Conservation (phyloP, 2,329 filamentous ascomycete species). For the Ophiobolus disseminans region DNA sequence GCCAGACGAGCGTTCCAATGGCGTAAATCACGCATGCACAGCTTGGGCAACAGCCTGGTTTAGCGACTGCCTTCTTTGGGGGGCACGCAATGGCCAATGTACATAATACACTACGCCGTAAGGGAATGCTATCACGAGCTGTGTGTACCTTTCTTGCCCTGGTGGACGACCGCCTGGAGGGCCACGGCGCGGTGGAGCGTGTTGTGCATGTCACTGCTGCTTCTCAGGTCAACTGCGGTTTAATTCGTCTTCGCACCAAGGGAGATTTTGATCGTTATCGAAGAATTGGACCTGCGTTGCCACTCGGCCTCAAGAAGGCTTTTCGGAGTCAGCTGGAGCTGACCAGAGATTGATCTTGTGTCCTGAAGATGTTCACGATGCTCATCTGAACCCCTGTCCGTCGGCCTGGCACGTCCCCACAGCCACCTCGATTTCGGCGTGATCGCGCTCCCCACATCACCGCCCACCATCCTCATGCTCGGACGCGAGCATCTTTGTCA, state of each 20-base stretch:
- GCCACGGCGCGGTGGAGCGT: neutral
- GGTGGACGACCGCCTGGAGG: neutral
- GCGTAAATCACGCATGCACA: conserved; percentile 43
- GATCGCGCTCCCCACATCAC: neutral
- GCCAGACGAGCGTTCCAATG: conserved; percentile 29
- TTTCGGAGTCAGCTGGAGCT: too few relatives aligned
- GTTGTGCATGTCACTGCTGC: neutral
- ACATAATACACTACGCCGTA: conserved; percentile 2
- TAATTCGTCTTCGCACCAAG: too few relatives aligned
- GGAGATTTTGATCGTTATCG: too few relatives aligned
- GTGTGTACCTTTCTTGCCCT: neutral
- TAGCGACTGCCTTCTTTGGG: conserved; percentile 9
- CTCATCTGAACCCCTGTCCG: too few relatives aligned
- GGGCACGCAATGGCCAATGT: neutral
- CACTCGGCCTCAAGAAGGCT: too few relatives aligned
- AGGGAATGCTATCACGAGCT: conserved; percentile 1
- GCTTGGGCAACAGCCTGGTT: conserved; percentile 7
- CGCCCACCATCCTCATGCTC: neutral
- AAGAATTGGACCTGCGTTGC: too few relatives aligned
- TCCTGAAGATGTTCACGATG: too few relatives aligned
- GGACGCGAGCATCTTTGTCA: neutral
- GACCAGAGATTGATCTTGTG: too few relatives aligned
- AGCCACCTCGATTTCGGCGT: neutral
- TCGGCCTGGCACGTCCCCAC: too few relatives aligned
- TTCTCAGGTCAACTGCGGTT: too few relatives aligned